A percentile compares a stretch with the other conserved stretches of the same genome.
Evolutionary conservation across 768 basidiomycete genomes (phyloP).

Genomic region (Mycena leptocephala): DNA sequence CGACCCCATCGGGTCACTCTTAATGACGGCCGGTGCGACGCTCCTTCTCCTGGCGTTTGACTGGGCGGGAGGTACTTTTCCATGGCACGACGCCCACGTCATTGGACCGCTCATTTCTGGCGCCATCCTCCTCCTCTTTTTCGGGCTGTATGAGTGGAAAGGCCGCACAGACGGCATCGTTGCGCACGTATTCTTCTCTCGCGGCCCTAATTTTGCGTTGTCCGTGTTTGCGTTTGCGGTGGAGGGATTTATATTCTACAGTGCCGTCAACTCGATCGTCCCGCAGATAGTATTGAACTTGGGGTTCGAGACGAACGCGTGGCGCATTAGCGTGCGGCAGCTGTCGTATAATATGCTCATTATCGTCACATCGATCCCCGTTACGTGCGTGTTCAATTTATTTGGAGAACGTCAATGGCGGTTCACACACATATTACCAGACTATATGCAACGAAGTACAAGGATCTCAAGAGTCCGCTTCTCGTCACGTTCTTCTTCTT

Average conservation of each 20-base stretch:
- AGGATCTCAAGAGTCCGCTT: conserved; percentile 37
- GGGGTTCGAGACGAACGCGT: conserved; percentile 36
- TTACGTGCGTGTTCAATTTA: conserved; percentile 28
- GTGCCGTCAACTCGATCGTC: conserved; percentile 36
- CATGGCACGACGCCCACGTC: conserved; percentile 34
- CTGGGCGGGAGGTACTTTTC: conserved; percentile 37
- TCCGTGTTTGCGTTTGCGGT: conserved; percentile 37
- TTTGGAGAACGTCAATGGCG: background rate
- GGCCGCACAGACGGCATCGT: conserved; percentile 36
- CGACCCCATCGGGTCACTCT: conserved; percentile 31
- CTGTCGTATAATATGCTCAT: conserved; percentile 32
- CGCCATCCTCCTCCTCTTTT: conserved; percentile 29
- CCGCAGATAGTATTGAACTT: conserved; percentile 35
- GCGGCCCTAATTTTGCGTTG: conserved; percentile 37
- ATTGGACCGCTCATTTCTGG: conserved; percentile 30
- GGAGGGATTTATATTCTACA: conserved; percentile 38
- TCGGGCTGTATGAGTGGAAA: conserved; percentile 37
- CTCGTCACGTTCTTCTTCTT: conserved; percentile 36
- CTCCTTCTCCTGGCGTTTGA: conserved; percentile 37
- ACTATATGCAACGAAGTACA: conserved; percentile 35
- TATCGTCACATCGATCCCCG: conserved; percentile 30
- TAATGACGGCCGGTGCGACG: conserved; percentile 33
- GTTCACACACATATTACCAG: background rate
- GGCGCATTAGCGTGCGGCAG: conserved; percentile 37
- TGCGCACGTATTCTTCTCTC: conserved; percentile 37